A percentile compares a stretch with the other conserved stretches of the same genome.
Conservation (phyloP, 805 yeast species). For the Dipodascopsis uninucleata region DNA sequence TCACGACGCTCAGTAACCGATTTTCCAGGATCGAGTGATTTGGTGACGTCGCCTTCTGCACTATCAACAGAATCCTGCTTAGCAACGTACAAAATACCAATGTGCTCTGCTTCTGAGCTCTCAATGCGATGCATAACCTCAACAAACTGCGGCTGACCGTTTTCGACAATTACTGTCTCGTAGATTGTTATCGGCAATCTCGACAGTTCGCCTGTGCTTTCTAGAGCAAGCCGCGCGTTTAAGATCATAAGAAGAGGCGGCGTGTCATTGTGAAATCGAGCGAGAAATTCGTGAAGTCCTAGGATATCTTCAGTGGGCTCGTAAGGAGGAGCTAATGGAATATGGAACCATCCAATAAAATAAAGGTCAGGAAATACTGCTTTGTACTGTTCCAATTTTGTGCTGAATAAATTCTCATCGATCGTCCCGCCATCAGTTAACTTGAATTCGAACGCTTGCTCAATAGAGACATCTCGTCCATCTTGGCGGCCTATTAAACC, state of each 20-base stretch:
- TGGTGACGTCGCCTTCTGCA: conserved; percentile 4
- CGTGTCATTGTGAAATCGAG: conserved; percentile 22
- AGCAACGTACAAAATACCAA: conserved; percentile 26
- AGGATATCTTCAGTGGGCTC: conserved; percentile 27
- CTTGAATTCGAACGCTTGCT: conserved; percentile 36
- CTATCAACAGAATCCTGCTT: conserved; percentile 14
- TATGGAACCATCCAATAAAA: conserved; percentile 37
- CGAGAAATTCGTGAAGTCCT: conserved; percentile 16
- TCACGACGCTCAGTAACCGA: background rate
- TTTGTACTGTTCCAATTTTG: conserved; percentile 32
- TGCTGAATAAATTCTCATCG: conserved; percentile 30
- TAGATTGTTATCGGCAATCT: conserved; percentile 21
- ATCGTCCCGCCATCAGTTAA: conserved; percentile 22
- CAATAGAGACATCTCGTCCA: conserved; percentile 33
- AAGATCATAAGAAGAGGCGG: conserved; percentile 22
- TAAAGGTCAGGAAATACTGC: conserved; percentile 35
- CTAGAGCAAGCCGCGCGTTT: conserved; percentile 6
- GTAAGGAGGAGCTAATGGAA: conserved; percentile 23
- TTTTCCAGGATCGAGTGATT: background rate
- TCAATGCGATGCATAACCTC: conserved; percentile 22
- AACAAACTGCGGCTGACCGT: conserved; percentile 16
- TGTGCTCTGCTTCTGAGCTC: conserved; percentile 25
- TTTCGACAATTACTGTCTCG: conserved; percentile 17
- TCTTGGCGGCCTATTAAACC: conserved; percentile 36
- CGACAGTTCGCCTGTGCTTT: conserved; percentile 1